Percentiles rank a stretch among this genome's conserved stretches.
Conservation (phyloP, 257 asterid genomes). For the Cordia subcordata region DNA sequence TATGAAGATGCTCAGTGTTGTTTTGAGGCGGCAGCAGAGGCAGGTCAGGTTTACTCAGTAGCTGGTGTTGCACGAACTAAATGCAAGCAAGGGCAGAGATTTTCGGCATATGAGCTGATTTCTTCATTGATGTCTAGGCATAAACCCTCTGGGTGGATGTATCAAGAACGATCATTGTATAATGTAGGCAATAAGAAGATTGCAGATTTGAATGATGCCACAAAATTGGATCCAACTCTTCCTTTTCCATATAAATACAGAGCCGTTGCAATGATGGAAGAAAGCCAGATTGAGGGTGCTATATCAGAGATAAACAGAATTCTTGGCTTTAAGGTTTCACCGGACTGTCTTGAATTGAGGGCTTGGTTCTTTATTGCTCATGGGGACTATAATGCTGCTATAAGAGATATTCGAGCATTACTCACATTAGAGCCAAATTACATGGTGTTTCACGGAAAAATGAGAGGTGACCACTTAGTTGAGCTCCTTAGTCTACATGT, state of each 20-base stretch:
- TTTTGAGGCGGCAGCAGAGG: constrained; percentile 40
- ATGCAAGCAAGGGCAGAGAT: constrained; percentile 37
- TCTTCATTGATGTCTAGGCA: constrained; percentile 23
- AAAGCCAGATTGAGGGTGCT: constrained; percentile 33
- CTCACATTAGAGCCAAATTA: constrained; percentile 43
- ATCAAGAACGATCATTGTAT: constrained; percentile 44
- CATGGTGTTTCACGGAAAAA: constrained; percentile 38
- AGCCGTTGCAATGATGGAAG: constrained; percentile 40
- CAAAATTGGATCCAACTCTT: constrained; percentile 46
- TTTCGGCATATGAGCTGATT: constrained; percentile 32
- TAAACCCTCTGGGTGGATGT: constrained; percentile 47
- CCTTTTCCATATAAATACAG: constrained; percentile 41
- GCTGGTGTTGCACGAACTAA: constrained; percentile 44
- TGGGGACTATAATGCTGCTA: constrained; percentile 39
- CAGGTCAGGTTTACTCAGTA: constrained; percentile 37
- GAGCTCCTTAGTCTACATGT: constrained; percentile 34
- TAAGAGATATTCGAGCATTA: constrained; percentile 42
- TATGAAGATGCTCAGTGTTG: constrained; percentile 33
- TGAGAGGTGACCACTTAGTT: constrained; percentile 44
- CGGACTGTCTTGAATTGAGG: constrained; percentile 42
- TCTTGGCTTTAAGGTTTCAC: constrained; percentile 40
- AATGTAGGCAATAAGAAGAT: constrained; percentile 36
- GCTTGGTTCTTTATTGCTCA: constrained; percentile 43
- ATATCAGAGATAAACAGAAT: constrained; percentile 36
- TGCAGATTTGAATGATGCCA: constrained; percentile 37